Evolutionary conservation across 345 rosid genomes (phyloP).

Genomic region (Dimocarpus longan): DNA sequence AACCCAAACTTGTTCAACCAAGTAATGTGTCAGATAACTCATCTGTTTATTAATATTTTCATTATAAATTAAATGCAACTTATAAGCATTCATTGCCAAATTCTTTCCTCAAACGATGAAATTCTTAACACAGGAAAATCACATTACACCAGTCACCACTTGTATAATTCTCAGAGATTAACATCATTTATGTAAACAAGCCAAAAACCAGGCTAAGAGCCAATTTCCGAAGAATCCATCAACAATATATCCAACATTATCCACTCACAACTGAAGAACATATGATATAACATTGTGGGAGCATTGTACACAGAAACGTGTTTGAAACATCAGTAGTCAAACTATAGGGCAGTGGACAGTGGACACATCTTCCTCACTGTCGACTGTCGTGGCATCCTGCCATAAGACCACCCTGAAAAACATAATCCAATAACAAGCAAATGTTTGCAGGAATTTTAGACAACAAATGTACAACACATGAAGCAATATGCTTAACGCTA

Average conservation of each 20-base stretch:
- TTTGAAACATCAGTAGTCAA: neutral
- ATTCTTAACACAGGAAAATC: neutral
- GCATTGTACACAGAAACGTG: neutral
- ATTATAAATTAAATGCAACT: neutral
- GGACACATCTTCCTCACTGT: neutral
- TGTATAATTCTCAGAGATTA: neutral
- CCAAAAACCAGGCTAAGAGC: neutral
- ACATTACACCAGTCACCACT: neutral
- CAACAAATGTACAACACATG: neutral
- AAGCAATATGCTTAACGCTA: neutral
- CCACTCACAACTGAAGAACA: neutral
- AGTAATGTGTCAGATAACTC: neutral
- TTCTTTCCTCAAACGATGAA: neutral
- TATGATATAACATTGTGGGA: neutral
- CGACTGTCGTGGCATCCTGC: neutral
- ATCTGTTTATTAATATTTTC: neutral
- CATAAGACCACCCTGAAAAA: neutral
- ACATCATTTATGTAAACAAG: neutral
- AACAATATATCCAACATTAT: neutral
- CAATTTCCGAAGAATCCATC: neutral
- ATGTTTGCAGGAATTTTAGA: neutral
- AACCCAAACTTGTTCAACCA: neutral
- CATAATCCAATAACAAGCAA: constrained; percentile 1
- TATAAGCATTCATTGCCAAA: neutral
- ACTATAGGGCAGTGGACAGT: neutral